Evolutionary conservation across 768 basidiomycete genomes (phyloP), one percentile per base, ranked within the genome.

Genomic region (Coprinopsis strossmayeri): DNA sequence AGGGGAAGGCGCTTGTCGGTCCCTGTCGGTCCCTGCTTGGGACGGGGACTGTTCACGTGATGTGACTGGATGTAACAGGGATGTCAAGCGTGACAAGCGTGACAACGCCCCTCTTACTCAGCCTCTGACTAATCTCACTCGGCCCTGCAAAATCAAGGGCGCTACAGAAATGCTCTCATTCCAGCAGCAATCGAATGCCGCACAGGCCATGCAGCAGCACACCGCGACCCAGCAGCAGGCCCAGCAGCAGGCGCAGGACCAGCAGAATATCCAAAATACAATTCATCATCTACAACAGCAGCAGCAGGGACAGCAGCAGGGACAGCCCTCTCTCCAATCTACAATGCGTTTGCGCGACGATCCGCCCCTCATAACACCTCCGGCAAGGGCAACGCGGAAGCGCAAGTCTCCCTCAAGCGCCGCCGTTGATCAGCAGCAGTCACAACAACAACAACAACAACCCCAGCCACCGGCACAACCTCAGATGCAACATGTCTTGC

Each of bases 321-420:
- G 12, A 28, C 49, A 23, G 18, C 25, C 48, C 17, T 53, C 53
- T 24, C 45, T 45, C n/a, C 57, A 55, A 48, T 54, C 63, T 25
- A 63, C 71, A 18, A 78, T 82, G 77, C 78, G 82, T 57, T 73
- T 86, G 34, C 76, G 79, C 58, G 82, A 84, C 37, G 81, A 84
- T 44, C 74, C 64, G 46, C 71, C 68, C 39, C 68, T 67, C 53
- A 69, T 72, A 63, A 68, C 66, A 35, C 70, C 73, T 34, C 63
- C 74, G 12, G 50, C 71, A 41, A 73, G 78, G 39, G 50, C 67
- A 10, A 60, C 70, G 26, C 74, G 84, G 50, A 89, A 89, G 61
- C 78, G 87, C 57, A 89, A 89, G 64, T 59, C 84, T 0, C 83
- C 84, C 5, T 75, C 84, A 1, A 59, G 69, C 17, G 55, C 69